Evolutionary conservation across 805 yeast genomes (phyloP).

Genomic region (Metschnikowia sp.): DNA sequence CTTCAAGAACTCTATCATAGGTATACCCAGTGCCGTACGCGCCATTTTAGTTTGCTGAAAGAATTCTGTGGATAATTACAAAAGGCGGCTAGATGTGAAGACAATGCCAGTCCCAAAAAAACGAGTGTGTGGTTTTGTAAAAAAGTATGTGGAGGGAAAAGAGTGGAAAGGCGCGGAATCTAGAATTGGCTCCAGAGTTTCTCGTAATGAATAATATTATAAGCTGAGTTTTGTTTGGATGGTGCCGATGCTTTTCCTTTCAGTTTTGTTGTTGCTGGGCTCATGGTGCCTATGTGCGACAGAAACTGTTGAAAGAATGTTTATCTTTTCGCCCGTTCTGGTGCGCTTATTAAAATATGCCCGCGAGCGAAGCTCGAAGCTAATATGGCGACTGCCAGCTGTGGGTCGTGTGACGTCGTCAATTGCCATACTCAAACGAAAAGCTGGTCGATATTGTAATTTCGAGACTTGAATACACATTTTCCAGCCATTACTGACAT

Average conservation of each 20-base stretch:
- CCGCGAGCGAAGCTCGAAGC: neutral
- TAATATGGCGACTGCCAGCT: neutral
- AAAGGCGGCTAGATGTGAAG: no score
- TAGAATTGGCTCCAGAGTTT: neutral
- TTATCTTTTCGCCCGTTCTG: constrained; percentile 11
- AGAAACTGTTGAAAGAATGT: constrained; percentile 1
- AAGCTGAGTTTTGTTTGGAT: neutral
- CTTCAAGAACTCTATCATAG: constrained; percentile 42
- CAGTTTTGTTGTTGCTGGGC: neutral
- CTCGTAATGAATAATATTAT: neutral
- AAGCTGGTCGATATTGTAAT: no score
- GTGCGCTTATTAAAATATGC: constrained; percentile 4
- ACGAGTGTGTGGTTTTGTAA: no score
- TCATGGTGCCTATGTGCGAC: constrained; percentile 8
- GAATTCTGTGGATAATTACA: constrained; percentile 1
- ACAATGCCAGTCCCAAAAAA: no score
- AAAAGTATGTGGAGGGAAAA: no score
- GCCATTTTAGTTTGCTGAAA: neutral
- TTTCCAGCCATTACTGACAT: no score
- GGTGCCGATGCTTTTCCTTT: neutral
- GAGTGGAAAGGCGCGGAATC: no score
- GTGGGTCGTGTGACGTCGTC: constrained; percentile 2
- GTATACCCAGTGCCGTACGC: constrained; percentile 19
- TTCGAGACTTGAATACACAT: no score
- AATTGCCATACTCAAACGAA: no score